Percentiles rank a stretch among this genome's conserved stretches.
These are phyloP conservation scores for Penicillium diatomitis DNA, from an alignment of 495 filamentous ascomycete genomes.

Conservation along the genomic window DNA sequence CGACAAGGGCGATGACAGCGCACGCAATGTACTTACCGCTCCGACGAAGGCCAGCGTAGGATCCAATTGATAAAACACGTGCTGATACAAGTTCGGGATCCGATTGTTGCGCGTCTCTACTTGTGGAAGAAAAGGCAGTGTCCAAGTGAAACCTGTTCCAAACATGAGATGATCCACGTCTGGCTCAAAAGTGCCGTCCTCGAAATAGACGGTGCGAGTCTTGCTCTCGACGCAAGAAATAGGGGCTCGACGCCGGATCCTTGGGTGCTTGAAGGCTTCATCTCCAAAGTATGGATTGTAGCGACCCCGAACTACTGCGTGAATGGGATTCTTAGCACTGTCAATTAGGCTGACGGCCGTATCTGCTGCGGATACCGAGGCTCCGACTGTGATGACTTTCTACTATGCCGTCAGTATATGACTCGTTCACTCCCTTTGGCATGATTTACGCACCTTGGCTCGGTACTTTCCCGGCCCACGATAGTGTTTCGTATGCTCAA, in stretches of 20 bases:
- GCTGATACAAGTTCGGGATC: conserved; percentile 46
- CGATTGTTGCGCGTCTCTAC: conserved; percentile 43
- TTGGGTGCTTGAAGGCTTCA: conserved; percentile 41
- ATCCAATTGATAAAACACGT: conserved; percentile 41
- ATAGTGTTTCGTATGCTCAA: conserved; percentile 35
- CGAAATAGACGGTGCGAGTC: conserved; percentile 33
- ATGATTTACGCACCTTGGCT: conserved; percentile 22
- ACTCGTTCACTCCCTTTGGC: not conserved
- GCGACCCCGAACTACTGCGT: conserved; percentile 29
- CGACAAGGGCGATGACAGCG: not conserved
- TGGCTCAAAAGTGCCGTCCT: conserved; percentile 37
- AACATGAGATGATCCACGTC: conserved; percentile 49
- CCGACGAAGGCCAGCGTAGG: conserved; percentile 30
- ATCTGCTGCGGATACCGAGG: conserved; percentile 36
- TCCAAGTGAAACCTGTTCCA: conserved; percentile 49
- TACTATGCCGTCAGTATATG: conserved; percentile 6
- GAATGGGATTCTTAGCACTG: conserved; percentile 24
- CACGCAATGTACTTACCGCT: conserved; percentile 29
- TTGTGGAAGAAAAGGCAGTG: conserved; percentile 43
- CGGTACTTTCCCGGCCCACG: conserved; percentile 26
- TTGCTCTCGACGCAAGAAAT: conserved; percentile 36
- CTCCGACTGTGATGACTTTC: conserved; percentile 35
- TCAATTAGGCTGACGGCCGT: conserved; percentile 28
- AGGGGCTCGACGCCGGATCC: conserved; percentile 33
- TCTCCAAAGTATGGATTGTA: conserved; percentile 45